phyloP scores from a whole-genome alignment of 768 basidiomycete genomes.

The Tylopilus subfusipes region DNA sequence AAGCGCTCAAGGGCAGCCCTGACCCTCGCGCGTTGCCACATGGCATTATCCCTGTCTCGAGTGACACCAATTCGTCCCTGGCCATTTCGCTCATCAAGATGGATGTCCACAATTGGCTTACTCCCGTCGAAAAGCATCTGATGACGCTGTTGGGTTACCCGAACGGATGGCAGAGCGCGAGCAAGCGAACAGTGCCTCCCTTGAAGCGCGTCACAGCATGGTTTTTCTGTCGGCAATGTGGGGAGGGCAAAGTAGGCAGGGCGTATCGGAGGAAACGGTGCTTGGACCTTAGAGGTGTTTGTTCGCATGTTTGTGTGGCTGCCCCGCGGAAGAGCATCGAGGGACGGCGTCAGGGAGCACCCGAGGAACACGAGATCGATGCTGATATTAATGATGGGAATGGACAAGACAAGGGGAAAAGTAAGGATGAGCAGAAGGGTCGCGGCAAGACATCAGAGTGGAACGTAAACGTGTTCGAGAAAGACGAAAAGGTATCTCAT shows the following conservation, averaged over 20 bases:
- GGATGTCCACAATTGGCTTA: slow-evolving; percentile 50
- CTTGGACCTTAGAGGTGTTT: slow-evolving; percentile 56
- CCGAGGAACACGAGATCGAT: background rate
- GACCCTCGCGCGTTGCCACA: slow-evolving; percentile 7
- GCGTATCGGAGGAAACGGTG: slow-evolving; percentile 40
- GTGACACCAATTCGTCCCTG: slow-evolving; percentile 29
- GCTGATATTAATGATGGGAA: slow-evolving; percentile 7
- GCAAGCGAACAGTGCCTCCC: slow-evolving; percentile 47
- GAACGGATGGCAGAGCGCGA: slow-evolving; percentile 47
- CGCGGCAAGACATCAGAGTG: slow-evolving; percentile 35
- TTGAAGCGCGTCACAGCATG: slow-evolving; percentile 55
- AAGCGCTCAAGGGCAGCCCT: slow-evolving; percentile 29
- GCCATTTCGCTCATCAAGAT: slow-evolving; percentile 37
- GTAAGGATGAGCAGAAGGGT: slow-evolving; percentile 3
- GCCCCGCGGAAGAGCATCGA: background rate
- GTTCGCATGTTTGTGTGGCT: slow-evolving; percentile 52
- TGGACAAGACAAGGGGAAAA: slow-evolving; percentile 18
- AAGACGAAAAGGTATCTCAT: slow-evolving; percentile 50
- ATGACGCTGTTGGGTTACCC: slow-evolving; percentile 46
- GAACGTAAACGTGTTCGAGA: slow-evolving; percentile 51
- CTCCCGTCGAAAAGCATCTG: slow-evolving; percentile 42
- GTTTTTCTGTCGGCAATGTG: slow-evolving; percentile 56
- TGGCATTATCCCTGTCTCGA: background rate
- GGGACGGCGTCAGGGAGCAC: background rate
- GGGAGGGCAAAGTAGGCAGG: slow-evolving; percentile 30